phyloP scores from a whole-genome alignment of 2,329 filamentous ascomycete species.

The Keithomyces neogunnii region DNA sequence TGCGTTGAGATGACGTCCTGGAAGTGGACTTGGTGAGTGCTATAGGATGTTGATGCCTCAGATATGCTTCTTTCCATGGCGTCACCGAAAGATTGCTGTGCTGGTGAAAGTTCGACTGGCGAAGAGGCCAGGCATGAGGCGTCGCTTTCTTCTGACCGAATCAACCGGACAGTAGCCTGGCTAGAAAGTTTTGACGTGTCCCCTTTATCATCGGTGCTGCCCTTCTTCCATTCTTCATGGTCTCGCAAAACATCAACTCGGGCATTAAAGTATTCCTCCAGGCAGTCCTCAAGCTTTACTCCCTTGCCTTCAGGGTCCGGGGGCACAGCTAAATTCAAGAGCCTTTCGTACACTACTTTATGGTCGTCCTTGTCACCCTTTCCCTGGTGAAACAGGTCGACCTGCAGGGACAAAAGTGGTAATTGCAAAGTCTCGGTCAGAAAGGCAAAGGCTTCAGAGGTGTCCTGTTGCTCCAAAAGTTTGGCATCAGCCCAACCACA shows the following conservation, averaged over 20 bases:
- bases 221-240: slow-evolving; percentile 44
- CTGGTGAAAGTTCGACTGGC: slow-evolving; percentile 20
- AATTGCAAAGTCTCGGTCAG: slow-evolving; percentile 85
- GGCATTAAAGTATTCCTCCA: slow-evolving; percentile 94
- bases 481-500: slow-evolving; percentile 86
- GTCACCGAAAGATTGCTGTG: slow-evolving; percentile 5
- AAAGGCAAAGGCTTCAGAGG: slow-evolving; percentile 91
- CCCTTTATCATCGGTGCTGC: slow-evolving; percentile 19
- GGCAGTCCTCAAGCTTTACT: slow-evolving; percentile 79
- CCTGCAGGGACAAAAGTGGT: slow-evolving; percentile 81
- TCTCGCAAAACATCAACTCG: slow-evolving; percentile 81
- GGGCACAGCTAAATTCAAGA: slow-evolving; percentile 87
- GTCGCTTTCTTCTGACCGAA: slow-evolving; percentile 24
- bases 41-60: neutral
- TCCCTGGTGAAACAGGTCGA: slow-evolving; percentile 90
- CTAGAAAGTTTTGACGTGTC: slow-evolving; percentile 17
- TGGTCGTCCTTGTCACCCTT: slow-evolving; percentile 82
- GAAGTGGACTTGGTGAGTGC: neutral
- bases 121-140: slow-evolving; percentile 25
- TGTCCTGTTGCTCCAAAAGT: slow-evolving; percentile 78
- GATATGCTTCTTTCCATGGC: neutral
- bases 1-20: neutral
- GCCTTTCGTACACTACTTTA: slow-evolving; percentile 84
- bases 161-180: slow-evolving; percentile 24
- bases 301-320: slow-evolving; percentile 59